Evolutionary conservation across 106 monocot species (phyloP).

Genomic region (Dendrobium chrysotoxum): DNA sequence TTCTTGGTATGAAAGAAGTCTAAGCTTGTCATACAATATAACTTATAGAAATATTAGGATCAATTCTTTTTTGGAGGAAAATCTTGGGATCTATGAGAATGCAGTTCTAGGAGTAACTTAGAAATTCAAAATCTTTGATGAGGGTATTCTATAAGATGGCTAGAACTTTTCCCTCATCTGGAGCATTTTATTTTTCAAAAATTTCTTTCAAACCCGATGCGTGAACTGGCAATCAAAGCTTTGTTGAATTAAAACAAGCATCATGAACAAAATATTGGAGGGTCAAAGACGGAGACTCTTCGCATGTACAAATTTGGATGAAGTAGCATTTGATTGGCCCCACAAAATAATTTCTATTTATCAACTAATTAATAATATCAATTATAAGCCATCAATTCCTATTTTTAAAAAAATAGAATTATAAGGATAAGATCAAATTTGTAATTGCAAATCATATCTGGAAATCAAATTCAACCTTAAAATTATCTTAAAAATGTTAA

Average conservation of each 20-base stretch:
- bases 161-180: neutral
- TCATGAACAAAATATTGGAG: neutral
- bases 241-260: neutral
- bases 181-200: neutral
- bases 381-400: too few species aligned
- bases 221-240: neutral
- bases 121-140: neutral
- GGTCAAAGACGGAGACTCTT: too few species aligned
- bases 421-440: too few species aligned
- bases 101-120: neutral
- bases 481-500: too few species aligned
- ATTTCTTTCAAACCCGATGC: neutral
- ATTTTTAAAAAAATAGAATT: too few species aligned
- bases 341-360: too few species aligned
- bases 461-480: too few species aligned
- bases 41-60: neutral
- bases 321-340: too few species aligned
- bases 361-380: too few species aligned
- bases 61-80: neutral
- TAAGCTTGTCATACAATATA: too few species aligned
- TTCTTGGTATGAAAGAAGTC: neutral
- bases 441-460: too few species aligned
- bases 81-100: neutral
- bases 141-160: neutral
- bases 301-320: too few species aligned